Evolutionary conservation across 2,329 filamentous ascomycete genomes (phyloP), one percentile per base, ranked within the genome.

Genomic region (Aspergillus floridensis): DNA sequence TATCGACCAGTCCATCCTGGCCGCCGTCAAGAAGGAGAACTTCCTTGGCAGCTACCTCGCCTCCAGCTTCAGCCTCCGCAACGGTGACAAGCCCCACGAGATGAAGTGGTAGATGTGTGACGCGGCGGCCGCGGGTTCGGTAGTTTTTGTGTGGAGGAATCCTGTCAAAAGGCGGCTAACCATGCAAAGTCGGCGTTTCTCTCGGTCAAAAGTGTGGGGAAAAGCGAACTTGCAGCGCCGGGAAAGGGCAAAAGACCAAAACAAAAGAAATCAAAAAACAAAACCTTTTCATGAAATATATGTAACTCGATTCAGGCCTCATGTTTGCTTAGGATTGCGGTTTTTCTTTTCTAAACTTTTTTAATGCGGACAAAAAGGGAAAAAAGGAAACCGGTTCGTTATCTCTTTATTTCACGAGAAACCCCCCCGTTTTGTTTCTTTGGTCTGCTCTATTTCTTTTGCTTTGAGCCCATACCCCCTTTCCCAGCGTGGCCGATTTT

Each of bases 41-140:
- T 85, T 93, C 82, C 90, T 99, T 74, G 82, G 88, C 79, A 91
- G 89, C 84, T 99, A 99, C 88, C 91, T 99, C 74, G 86, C 86
- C 78, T 91, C 89, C 82, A 92, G 89, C 79, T 99, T 99, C 91
- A 96, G 91, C 88, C 89, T 99, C 82, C 91, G 93, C 84, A 97
- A 93, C 86, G 95, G 95, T 78, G 93, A 99, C 87, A 93, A 93
- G 89, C 95, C 95, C 83, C 95, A 99, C 85, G 91, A 96, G 88
- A 98, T 99, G 95, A 91, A 91, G 84, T 99, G 93, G 88, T 99
- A 97, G 83, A 87, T 73, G 69, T 70, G 69, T 63, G 63, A 66
- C 66, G 71, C 66, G 69, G 71, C 68, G 68, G 73, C 72, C 71
- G 72, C 69, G 71, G 74, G 74, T 74, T 74, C 72, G 72, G 72